Evolutionary conservation across 495 filamentous ascomycete genomes (phyloP).

Genomic region (Penicillium dipodomyicola): DNA sequence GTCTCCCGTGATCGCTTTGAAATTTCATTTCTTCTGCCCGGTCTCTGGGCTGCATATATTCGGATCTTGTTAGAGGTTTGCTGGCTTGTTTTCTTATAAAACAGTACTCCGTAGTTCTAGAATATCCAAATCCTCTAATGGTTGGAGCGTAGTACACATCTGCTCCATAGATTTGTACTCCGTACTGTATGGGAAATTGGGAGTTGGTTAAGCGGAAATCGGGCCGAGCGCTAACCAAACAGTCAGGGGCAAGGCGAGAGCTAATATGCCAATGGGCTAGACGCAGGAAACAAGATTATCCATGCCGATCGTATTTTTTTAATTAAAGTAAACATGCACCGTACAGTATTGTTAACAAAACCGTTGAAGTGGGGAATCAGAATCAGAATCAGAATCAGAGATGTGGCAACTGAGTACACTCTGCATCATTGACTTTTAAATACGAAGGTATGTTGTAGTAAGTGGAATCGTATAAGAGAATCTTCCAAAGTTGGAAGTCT

Average conservation of each 20-base stretch:
- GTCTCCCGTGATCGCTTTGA: slow-evolving; percentile 8
- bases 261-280: neutral
- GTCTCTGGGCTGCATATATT: slow-evolving; percentile 13
- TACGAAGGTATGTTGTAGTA: no score
- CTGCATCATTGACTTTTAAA: slow-evolving; percentile 10
- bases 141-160: no score
- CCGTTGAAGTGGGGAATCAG: neutral
- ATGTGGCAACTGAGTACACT: slow-evolving; percentile 17
- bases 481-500: no score
- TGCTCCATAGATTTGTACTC: no score
- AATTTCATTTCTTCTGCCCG: slow-evolving; percentile 18
- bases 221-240: neutral
- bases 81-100: neutral
- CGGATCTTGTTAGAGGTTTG: neutral
- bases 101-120: neutral
- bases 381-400: neutral
- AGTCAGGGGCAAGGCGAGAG: neutral
- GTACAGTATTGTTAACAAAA: neutral
- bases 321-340: no score
- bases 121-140: neutral
- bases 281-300: slow-evolving; percentile 5
- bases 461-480: no score
- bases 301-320: slow-evolving; percentile 4
- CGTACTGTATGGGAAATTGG: neutral
- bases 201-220: neutral